Evolutionary conservation across 208 protist species (phyloP).

Genomic region (Leishmania guyanensis): DNA sequence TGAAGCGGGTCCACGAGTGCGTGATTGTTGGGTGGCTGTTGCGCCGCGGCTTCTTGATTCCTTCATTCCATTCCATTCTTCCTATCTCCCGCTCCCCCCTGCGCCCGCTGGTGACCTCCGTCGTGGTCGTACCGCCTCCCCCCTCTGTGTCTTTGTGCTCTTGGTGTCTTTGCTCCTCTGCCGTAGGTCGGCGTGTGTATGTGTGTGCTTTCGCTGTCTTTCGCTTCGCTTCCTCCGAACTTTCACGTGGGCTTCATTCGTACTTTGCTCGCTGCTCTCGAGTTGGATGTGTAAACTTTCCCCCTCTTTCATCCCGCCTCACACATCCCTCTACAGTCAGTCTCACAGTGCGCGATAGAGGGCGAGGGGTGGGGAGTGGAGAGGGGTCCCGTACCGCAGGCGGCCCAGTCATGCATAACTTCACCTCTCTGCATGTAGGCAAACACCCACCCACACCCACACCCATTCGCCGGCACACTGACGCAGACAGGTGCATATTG

Average conservation of each 20-base stretch:
- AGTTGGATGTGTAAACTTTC: background rate
- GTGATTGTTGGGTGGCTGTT: too few species aligned
- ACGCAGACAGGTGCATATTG: background rate
- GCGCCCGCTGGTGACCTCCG: background rate
- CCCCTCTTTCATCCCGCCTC: background rate
- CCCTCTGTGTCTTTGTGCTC: background rate
- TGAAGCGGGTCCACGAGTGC: background rate
- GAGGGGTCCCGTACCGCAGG: too few species aligned
- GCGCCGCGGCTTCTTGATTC: background rate
- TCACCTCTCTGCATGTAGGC: background rate
- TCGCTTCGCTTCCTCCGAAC: background rate
- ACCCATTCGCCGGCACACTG: background rate
- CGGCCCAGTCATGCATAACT: background rate
- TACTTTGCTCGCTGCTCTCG: too few species aligned
- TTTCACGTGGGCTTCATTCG: too few species aligned
- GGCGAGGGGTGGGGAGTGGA: too few species aligned
- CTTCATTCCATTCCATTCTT: too few species aligned
- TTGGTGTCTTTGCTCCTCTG: background rate
- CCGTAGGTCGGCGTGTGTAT: background rate
- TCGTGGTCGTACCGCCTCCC: background rate
- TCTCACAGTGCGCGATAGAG: too few species aligned
- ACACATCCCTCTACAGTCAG: too few species aligned
- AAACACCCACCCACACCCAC: background rate
- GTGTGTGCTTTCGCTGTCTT: background rate
- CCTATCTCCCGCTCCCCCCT: constrained; percentile 1